Evolutionary conservation across 2,329 filamentous ascomycete genomes (phyloP).

Genomic region (Arthrobotrys sinensis): DNA sequence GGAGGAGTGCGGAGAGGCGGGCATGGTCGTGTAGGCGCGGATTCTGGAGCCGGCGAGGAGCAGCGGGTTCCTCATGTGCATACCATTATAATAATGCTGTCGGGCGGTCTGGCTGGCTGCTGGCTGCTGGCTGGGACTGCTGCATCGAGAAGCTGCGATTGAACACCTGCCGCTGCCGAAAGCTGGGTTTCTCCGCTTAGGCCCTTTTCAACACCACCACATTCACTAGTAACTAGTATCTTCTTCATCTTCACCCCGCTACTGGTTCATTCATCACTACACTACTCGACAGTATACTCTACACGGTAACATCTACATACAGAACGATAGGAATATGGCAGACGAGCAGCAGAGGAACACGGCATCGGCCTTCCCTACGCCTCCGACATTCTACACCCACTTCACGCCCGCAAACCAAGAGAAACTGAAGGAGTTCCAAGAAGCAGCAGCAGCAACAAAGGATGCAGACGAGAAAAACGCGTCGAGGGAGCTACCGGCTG

Average conservation of each 20-base stretch:
- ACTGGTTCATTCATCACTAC: no score
- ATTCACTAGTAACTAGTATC: no score
- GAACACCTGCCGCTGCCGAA: neutral
- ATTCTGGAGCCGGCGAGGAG: slow-evolving; percentile 42
- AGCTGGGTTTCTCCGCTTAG: neutral
- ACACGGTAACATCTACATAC: neutral
- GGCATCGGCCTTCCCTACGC: slow-evolving; percentile 83
- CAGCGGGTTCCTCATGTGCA: slow-evolving; percentile 38
- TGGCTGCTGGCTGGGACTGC: slow-evolving; percentile 8
- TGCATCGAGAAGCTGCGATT: slow-evolving; percentile 15
- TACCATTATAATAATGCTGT: no score
- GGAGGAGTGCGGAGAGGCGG: slow-evolving; percentile 29
- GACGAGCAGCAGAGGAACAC: slow-evolving; percentile 64
- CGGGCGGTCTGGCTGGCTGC: no score
- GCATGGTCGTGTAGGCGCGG: slow-evolving; percentile 50
- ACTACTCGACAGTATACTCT: neutral
- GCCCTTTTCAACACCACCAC: slow-evolving; percentile 8
- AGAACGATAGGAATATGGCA: slow-evolving; percentile 20
- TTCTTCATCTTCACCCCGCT: no score
- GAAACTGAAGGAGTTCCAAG: slow-evolving; percentile 72
- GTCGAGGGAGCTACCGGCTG: slow-evolving; percentile 74
- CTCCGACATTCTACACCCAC: slow-evolving; percentile 89
- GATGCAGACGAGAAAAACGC: slow-evolving; percentile 57
- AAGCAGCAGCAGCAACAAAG: slow-evolving; percentile 65
- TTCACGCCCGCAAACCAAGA: slow-evolving; percentile 84